Evolutionary conservation across 1,139 yeast genomes (phyloP).

Genomic region (Suzukiozyma palmioleophila): DNA sequence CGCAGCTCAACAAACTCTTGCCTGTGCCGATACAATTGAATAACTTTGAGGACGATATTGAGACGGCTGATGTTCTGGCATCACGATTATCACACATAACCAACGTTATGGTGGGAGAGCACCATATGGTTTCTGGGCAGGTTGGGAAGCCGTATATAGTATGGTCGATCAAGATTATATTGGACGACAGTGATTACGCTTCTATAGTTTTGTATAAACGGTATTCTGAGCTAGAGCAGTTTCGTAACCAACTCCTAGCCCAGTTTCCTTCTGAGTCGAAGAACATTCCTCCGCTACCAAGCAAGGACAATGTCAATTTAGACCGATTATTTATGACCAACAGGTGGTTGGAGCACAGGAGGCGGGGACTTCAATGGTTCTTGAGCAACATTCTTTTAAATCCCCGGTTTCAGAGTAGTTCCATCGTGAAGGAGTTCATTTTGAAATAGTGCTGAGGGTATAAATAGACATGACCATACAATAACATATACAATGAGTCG

Average conservation of each 20-base stretch:
- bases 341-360: conserved; percentile 55
- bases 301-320: conserved; percentile 48
- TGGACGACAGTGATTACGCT: conserved; percentile 42
- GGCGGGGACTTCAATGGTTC: conserved; percentile 73
- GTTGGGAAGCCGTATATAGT: conserved; percentile 38
- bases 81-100: conserved; percentile 27
- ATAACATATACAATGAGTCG: too few species aligned
- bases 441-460: conserved; percentile 8
- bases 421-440: conserved; percentile 50
- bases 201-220: conserved; percentile 53
- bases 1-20: conserved; percentile 28
- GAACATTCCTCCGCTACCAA: conserved; percentile 61
- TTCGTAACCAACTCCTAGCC: conserved; percentile 39
- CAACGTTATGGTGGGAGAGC: conserved; percentile 37
- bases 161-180: conserved; percentile 45
- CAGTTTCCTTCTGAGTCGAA: conserved; percentile 21
- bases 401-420: conserved; percentile 49
- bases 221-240: conserved; percentile 57
- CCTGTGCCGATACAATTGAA: conserved; percentile 37
- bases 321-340: conserved; percentile 43
- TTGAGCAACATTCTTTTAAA: conserved; percentile 62
- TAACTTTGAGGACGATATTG: conserved; percentile 24
- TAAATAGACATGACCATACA: too few species aligned
- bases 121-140: conserved; percentile 37
- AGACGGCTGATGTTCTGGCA: conserved; percentile 3